Evolutionary conservation across 768 basidiomycete species (phyloP).

Genomic region (Scleroderma bovista): DNA sequence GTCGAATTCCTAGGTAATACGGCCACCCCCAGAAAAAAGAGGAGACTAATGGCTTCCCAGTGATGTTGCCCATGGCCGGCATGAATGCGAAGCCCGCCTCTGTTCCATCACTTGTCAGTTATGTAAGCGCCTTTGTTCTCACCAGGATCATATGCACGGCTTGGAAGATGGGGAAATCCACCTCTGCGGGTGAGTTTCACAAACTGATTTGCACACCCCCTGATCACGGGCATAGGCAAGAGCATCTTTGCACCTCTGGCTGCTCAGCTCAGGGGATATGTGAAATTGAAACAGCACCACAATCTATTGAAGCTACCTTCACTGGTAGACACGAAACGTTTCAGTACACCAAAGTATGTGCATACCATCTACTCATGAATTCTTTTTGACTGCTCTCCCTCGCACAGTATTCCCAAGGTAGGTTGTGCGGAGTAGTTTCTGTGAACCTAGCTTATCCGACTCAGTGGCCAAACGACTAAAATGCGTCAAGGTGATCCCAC

Average conservation of each 20-base stretch:
- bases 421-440: neutral
- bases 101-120: slow-evolving; percentile 48
- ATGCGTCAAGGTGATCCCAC: slow-evolving; percentile 43
- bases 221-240: slow-evolving; percentile 30
- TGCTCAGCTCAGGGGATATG: slow-evolving; percentile 44
- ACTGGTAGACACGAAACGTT: slow-evolving; percentile 49
- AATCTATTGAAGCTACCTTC: slow-evolving; percentile 51
- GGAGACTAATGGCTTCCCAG: slow-evolving; percentile 21
- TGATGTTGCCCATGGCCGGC: slow-evolving; percentile 36
- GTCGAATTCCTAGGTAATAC: slow-evolving; percentile 34
- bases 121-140: slow-evolving; percentile 44
- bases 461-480: slow-evolving; percentile 46
- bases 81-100: slow-evolving; percentile 41
- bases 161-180: slow-evolving; percentile 34
- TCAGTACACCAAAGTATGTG: slow-evolving; percentile 49
- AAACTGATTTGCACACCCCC: neutral
- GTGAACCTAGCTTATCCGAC: neutral
- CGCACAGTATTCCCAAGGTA: slow-evolving; percentile 2
- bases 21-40: neutral
- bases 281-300: slow-evolving; percentile 47
- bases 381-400: neutral
- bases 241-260: slow-evolving; percentile 36
- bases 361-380: neutral
- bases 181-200: slow-evolving; percentile 44
- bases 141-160: slow-evolving; percentile 44